phyloP scores from a whole-genome alignment of 2,329 filamentous ascomycete species.

The Botryosphaeria dothidea region DNA sequence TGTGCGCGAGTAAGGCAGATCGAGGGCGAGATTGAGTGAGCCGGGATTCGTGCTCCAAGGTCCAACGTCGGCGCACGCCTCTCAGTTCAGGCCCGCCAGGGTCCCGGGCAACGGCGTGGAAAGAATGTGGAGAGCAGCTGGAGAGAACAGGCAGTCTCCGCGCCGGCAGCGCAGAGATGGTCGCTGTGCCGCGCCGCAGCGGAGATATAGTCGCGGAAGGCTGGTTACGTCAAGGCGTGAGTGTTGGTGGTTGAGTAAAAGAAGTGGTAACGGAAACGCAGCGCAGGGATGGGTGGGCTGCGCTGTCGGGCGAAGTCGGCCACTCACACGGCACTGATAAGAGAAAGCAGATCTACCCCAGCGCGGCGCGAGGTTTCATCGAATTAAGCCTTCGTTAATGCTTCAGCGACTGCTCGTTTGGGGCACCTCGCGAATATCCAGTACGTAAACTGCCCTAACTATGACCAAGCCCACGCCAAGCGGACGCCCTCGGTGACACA shows the following conservation, averaged over 20 bases:
- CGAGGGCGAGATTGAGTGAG: slow-evolving; percentile 8
- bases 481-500: slow-evolving; percentile 11
- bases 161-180: not conserved
- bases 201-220: not conserved
- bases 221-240: slow-evolving; percentile 12
- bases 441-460: slow-evolving; percentile 20
- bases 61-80: not conserved
- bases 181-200: not conserved
- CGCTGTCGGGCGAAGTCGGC: slow-evolving; percentile 4
- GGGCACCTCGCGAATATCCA: slow-evolving; percentile 16
- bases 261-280: slow-evolving; percentile 8
- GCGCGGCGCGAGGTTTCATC: slow-evolving; percentile 17
- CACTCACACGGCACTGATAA: slow-evolving; percentile 11
- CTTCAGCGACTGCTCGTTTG: slow-evolving; percentile 9
- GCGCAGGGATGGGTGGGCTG: not conserved
- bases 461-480: slow-evolving; percentile 20
- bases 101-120: not conserved
- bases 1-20: slow-evolving; percentile 13
- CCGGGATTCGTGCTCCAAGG: not conserved
- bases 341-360: slow-evolving; percentile 13
- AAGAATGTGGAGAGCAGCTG: not conserved
- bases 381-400: slow-evolving; percentile 19
- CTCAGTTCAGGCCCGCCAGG: slow-evolving; percentile 11
- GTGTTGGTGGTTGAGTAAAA: slow-evolving; percentile 17
- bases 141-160: not conserved